Percentiles rank a stretch among this genome's conserved stretches.
Evolutionary conservation across 1,284 basidiomycete species (phyloP).

Genomic region (Phylloporus sp.): DNA sequence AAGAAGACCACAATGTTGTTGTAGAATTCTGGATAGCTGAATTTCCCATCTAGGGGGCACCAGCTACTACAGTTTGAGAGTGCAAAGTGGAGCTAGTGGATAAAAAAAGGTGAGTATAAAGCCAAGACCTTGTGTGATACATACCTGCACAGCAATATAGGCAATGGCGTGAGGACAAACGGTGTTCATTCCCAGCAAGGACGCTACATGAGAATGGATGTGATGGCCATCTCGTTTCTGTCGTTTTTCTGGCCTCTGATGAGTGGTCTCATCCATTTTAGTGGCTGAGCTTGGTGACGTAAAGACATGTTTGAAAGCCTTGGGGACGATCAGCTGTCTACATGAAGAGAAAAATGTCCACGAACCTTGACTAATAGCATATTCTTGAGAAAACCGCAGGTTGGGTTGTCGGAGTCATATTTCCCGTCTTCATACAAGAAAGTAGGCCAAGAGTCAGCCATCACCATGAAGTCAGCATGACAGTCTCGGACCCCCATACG

Average conservation of each 20-base stretch:
- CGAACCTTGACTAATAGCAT: neutral
- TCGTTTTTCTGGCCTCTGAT: neutral
- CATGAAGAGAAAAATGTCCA: neutral
- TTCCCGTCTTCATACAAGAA: neutral
- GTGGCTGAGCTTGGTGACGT: neutral
- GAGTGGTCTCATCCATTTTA: neutral
- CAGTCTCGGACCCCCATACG: neutral
- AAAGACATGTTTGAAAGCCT: neutral
- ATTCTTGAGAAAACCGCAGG: neutral
- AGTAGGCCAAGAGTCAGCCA: neutral
- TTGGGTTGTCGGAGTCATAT: neutral
- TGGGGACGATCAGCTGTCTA: neutral
- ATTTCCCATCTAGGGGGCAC: too few relatives aligned
- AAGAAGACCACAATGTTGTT: too few relatives aligned
- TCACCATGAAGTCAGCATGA: neutral
- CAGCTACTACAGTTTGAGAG: too few relatives aligned
- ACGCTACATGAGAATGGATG: neutral
- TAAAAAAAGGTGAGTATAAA: too few relatives aligned
- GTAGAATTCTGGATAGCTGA: too few relatives aligned
- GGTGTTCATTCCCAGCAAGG: neutral
- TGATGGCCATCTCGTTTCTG: neutral
- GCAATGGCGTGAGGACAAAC: neutral
- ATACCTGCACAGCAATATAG: neutral
- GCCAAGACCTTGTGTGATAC: neutral
- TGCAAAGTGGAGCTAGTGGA: too few relatives aligned